A percentile compares a stretch with the other conserved stretches of the same genome.
These are phyloP conservation scores for Hymenotorrendiella dingleyae DNA, from an alignment of 2,329 filamentous ascomycete species.

Conservation along the genomic window DNA sequence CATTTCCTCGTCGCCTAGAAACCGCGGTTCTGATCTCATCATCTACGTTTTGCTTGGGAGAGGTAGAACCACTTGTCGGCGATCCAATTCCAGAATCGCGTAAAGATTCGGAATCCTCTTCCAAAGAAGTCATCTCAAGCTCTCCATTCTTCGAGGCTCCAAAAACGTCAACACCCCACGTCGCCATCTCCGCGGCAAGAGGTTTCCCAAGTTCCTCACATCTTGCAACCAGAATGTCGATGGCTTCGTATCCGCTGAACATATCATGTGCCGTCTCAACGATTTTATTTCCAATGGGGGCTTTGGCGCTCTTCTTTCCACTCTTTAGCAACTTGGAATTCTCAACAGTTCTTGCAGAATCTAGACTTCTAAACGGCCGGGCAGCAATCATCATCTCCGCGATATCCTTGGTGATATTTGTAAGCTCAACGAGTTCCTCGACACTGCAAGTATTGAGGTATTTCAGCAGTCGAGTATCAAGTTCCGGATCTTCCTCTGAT, in stretches of 20 bases:
- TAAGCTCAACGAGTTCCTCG: slow-evolving; percentile 75
- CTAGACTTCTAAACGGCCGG: slow-evolving; percentile 66
- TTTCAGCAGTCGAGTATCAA: slow-evolving; percentile 57
- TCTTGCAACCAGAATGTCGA: slow-evolving; percentile 72
- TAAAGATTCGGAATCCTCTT: slow-evolving; percentile 30
- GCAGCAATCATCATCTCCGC: slow-evolving; percentile 65
- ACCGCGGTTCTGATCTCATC: slow-evolving; percentile 36
- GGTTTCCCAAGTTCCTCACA: slow-evolving; percentile 70
- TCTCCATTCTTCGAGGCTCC: slow-evolving; percentile 52
- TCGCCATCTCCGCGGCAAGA: slow-evolving; percentile 56
- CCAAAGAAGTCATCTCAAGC: slow-evolving; percentile 48
- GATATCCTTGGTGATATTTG: slow-evolving; percentile 63
- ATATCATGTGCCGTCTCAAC: slow-evolving; percentile 66
- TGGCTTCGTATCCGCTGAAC: slow-evolving; percentile 72
- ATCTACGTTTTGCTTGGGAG: slow-evolving; percentile 28
- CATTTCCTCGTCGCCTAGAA: slow-evolving; percentile 18
- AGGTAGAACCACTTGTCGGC: slow-evolving; percentile 39
- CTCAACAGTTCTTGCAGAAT: slow-evolving; percentile 60
- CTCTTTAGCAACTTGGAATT: slow-evolving; percentile 41
- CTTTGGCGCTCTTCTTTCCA: slow-evolving; percentile 41
- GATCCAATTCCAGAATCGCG: slow-evolving; percentile 66
- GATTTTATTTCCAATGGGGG: slow-evolving; percentile 58
- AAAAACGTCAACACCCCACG: slow-evolving; percentile 63
- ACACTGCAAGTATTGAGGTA: slow-evolving; percentile 78
- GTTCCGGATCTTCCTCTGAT: slow-evolving; percentile 35